phyloP scores from a whole-genome alignment of 345 rosid genomes.

The Eucalyptus camaldulensis region DNA sequence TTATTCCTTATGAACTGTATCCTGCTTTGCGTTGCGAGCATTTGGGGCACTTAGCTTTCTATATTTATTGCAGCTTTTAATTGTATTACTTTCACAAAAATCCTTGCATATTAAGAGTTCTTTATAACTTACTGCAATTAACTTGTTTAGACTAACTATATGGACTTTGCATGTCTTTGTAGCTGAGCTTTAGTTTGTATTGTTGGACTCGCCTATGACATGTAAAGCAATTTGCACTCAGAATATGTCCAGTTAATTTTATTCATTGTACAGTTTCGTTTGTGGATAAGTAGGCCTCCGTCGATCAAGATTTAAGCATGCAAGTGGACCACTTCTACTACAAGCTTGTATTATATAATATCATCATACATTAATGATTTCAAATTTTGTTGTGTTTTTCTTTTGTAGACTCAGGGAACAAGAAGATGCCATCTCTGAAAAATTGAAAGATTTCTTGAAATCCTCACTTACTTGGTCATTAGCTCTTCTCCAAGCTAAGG shows the following conservation, averaged over 20 bases:
- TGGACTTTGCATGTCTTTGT: neutral
- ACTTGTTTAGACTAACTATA: neutral
- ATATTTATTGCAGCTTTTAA: neutral
- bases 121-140: neutral
- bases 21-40: neutral
- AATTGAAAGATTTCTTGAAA: neutral
- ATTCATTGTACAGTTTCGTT: neutral
- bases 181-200: neutral
- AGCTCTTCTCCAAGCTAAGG: neutral
- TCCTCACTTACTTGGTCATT: neutral
- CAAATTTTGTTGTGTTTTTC: neutral
- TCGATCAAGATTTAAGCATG: neutral
- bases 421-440: neutral
- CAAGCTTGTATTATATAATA: neutral
- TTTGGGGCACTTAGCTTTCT: neutral
- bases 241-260: neutral
- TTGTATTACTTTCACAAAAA: neutral
- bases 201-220: neutral
- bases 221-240: neutral
- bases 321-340: neutral
- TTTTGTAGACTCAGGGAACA: fast-evolving
- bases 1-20: neutral
- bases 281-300: neutral
- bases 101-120: neutral
- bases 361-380: neutral